Base-by-base conservation (phyloP, 1,139 yeast species). In the Pneumocystis murina region DNA sequence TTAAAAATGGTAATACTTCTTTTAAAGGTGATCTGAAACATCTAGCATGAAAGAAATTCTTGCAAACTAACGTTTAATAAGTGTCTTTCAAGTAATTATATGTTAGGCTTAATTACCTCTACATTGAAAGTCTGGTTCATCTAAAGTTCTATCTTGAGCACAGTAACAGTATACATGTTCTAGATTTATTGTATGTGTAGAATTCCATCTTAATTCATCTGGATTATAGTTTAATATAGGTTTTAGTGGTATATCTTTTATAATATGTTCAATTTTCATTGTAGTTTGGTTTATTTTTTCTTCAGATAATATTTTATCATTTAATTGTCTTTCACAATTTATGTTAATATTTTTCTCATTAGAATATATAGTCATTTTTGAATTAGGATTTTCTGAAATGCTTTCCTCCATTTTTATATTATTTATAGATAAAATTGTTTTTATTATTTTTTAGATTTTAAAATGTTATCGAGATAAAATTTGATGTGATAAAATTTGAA, bases 201-300 rank as follows among this genome's bases (percentile, higher is more conserved):
- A 48, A 43, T 65, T 64, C 67, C 67, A 65, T 14, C n/a, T 33
- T 28, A 63, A 43, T 16, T 28, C 58, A 8, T 38, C 41, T 12
- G 61, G 38, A 14, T 62, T 62, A 59, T 62, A 62, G n/a, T 55
- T 62, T 16, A 60, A 40, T 41, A 33, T 30, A 48, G 30, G 55
- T 24, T 48, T 48, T 12, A 6, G n/a, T 48, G 55, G 33, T 65
- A 41, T 68, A 69, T 68, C 67, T 66, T 38, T 65, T 66, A 48
- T 64, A 63, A 6, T 66, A 69, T 68, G 65, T 68, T 24, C 33
- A 24, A 48, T 20, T 24, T 48, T 30, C 33, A 48, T 48, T 48
- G 30, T 5, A 12, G 16, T 8, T 10, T 48, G 55, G 14, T 24
- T 40, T 16, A 17, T 24, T 48, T 24, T 48, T 24, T 48, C 33